Evolutionary conservation across 2,329 filamentous ascomycete species (phyloP).

Genomic region (Raffaelea albimanens): DNA sequence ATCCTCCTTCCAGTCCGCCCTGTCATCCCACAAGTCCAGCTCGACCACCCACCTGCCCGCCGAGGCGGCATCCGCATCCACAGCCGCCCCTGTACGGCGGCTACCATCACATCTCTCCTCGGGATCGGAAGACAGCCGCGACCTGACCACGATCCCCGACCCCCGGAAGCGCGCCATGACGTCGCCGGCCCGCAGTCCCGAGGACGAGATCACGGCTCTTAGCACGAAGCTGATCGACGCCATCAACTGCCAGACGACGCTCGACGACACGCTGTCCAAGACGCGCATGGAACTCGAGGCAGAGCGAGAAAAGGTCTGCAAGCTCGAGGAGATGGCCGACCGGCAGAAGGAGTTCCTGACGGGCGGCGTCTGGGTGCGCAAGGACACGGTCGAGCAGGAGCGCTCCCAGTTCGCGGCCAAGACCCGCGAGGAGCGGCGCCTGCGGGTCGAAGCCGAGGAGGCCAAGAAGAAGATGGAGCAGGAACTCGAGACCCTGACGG

Average conservation of each 20-base stretch:
- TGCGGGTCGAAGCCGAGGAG: slow-evolving; percentile 57
- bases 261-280: slow-evolving; percentile 79
- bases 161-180: slow-evolving; percentile 46
- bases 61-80: not conserved
- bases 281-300: slow-evolving; percentile 76
- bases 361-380: slow-evolving; percentile 66
- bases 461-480: slow-evolving; percentile 86
- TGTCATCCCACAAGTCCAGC: no score
- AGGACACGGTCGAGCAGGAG: slow-evolving; percentile 64
- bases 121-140: slow-evolving; percentile 39
- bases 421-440: slow-evolving; percentile 55
- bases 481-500: slow-evolving; percentile 82
- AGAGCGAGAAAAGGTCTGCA: slow-evolving; percentile 55
- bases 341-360: slow-evolving; percentile 64
- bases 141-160: slow-evolving; percentile 61
- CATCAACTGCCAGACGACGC: slow-evolving; percentile 87
- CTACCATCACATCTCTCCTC: slow-evolving; percentile 18
- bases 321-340: slow-evolving; percentile 57
- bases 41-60: no score
- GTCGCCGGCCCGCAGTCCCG: slow-evolving; percentile 33
- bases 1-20: no score
- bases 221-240: slow-evolving; percentile 96
- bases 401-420: slow-evolving; percentile 49
- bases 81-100: not conserved
- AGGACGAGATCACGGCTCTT: slow-evolving; percentile 73